Conservation (phyloP, 768 basidiomycete genomes). For the Hebeloma cylindrosporum region DNA sequence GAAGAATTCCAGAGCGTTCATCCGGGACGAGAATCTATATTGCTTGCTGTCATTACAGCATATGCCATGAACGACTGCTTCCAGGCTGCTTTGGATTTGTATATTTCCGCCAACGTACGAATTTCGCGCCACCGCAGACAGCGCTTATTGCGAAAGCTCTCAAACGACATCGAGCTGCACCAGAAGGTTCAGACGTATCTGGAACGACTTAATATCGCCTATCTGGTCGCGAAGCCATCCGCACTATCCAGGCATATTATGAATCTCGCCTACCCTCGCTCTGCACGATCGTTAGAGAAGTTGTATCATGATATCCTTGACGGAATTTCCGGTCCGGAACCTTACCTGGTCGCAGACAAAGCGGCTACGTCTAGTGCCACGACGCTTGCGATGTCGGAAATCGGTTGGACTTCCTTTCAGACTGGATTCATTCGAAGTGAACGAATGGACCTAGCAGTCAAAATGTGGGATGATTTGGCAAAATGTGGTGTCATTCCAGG, state of each 20-base stretch:
- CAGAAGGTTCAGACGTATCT: constrained; percentile 46
- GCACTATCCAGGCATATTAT: constrained; percentile 51
- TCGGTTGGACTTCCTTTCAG: constrained; percentile 66
- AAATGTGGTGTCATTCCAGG: constrained; percentile 49
- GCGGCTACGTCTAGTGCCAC: constrained; percentile 35
- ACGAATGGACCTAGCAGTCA: constrained; percentile 55
- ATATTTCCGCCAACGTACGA: constrained; percentile 37
- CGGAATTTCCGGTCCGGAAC: constrained; percentile 49
- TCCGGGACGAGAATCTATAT: constrained; percentile 37
- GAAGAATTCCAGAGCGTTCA: constrained; percentile 12
- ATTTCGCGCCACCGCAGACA: constrained; percentile 35
- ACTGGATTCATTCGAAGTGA: constrained; percentile 59
- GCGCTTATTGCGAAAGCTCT: constrained; percentile 40
- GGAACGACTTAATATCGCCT: constrained; percentile 49
- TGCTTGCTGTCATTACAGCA: constrained; percentile 60
- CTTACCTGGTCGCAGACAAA: constrained; percentile 52
- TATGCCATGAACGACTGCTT: constrained; percentile 62
- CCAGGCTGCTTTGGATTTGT: constrained; percentile 48
- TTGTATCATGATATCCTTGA: constrained; percentile 53
- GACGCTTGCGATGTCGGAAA: constrained; percentile 46
- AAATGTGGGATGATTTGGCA: constrained; percentile 69
- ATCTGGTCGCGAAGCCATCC: constrained; percentile 48
- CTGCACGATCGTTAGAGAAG: constrained; percentile 35
- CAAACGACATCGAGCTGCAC: constrained; percentile 33
- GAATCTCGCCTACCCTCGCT: constrained; percentile 39